Percentiles rank a stretch among this genome's conserved stretches.
These are phyloP conservation scores for Cyclospora cayetanensis DNA, from an alignment of 169 alveolate species.

Conservation along the genomic window DNA sequence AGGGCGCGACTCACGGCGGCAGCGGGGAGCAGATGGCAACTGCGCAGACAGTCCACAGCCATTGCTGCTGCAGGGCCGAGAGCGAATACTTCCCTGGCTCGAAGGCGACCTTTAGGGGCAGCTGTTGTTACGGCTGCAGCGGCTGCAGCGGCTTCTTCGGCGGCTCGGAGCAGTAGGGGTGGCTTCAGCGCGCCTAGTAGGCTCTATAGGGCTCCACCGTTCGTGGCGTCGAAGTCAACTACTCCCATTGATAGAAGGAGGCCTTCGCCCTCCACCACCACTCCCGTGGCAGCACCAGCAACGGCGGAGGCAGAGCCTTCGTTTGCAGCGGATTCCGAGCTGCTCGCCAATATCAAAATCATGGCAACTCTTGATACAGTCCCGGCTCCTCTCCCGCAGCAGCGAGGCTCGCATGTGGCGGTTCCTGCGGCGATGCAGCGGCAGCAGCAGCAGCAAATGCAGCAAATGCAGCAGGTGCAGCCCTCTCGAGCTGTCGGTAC, in stretches of 20 bases:
- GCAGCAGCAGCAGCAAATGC: constrained; percentile 38
- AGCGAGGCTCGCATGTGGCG: constrained; percentile 66
- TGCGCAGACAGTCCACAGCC: constrained; percentile 30
- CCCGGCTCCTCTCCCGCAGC: constrained; percentile 69
- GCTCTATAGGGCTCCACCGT: neutral
- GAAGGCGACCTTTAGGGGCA: constrained; percentile 21
- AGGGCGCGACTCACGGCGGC: neutral
- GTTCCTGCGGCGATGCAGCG: constrained; percentile 69
- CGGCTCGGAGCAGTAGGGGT: neutral
- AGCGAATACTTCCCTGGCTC: constrained; percentile 36
- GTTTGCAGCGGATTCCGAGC: constrained; percentile 45
- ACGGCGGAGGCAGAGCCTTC: constrained; percentile 38
- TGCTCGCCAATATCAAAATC: constrained; percentile 50
- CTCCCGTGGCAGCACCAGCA: constrained; percentile 24
- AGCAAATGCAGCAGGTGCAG: no score
- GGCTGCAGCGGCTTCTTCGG: constrained; percentile 4
- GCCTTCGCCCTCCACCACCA: neutral
- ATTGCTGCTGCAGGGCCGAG: neutral
- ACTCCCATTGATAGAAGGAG: constrained; percentile 7
- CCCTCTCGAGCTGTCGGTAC: constrained; percentile 37
- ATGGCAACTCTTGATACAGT: constrained; percentile 68
- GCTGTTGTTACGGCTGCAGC: neutral
- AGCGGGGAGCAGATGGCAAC: neutral
- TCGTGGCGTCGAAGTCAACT: neutral
- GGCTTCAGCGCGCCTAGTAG: neutral